Base-by-base conservation (phyloP, 1,139 yeast species). In the Spathaspora sp. region DNA sequence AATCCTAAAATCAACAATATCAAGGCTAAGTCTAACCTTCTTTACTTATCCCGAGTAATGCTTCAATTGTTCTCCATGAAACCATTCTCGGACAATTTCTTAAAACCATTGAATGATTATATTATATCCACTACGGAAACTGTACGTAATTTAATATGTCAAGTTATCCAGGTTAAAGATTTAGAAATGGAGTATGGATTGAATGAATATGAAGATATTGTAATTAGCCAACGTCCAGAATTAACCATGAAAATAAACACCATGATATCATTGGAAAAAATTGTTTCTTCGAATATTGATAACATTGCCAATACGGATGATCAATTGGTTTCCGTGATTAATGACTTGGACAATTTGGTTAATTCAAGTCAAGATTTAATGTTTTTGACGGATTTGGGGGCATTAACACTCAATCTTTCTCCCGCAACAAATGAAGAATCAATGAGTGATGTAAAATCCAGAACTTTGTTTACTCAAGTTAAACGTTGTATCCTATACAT, bases 21-120 rank as follows among this genome's bases (percentile, higher is more conserved):
- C 20, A 55, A 53, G 34, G 57, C 65, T 16, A 68, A 74, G 38
- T 73, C 75, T 46, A 89, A 89, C 57, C 66, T 89, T 49, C 65
- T 68, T 13, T 81, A 82, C 44, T 70, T 89, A 43, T 69, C 82
- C 38, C 75, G 84, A 49, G 82, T 86, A 18, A 57, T 89, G 51
- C 68, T 78, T 29, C 96, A 89, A 62, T 65, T 87, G 29, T 83
- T 86, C 31, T 65, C 82, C 2, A 79, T 89, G 79, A 76, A 78
- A 51, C 80, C 86, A 2, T 89, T 89, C 65, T 81, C 77, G 42
- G 85, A 86, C 54, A 80, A 85, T 45, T 89, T 81, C 61, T 67
- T 88, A 56, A 90, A 86, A 57, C 96, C 96, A 1, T 72, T 89
- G 59, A 88, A 88, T 60, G 93, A 86, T 42, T 87, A 81, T 56